Evolutionary conservation across 1,139 yeast genomes (phyloP).

Genomic region (Hemisphaericaspora xylofermentans): DNA sequence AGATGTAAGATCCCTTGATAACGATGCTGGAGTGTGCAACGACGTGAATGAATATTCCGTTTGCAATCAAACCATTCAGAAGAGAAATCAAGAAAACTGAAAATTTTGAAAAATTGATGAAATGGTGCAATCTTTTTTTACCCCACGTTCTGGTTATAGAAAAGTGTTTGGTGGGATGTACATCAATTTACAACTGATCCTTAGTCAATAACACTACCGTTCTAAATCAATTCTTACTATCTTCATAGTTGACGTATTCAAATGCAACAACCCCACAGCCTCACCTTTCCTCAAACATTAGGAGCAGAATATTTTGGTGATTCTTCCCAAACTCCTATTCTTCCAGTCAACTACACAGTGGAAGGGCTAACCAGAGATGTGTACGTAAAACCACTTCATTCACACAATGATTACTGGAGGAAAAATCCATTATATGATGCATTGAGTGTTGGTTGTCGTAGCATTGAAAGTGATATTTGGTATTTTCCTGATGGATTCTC

Average conservation of each 20-base stretch:
- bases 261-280: constrained; percentile 4
- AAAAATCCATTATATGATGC: constrained; percentile 62
- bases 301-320: constrained; percentile 12
- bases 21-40: too few relatives aligned
- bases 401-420: constrained; percentile 81
- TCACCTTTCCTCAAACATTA: constrained; percentile 1
- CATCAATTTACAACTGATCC: too few relatives aligned
- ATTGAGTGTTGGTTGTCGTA: constrained; percentile 53
- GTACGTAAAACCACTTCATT: constrained; percentile 53
- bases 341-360: constrained; percentile 18
- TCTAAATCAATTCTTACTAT: too few relatives aligned
- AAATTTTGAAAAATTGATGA: too few relatives aligned
- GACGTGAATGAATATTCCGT: too few relatives aligned
- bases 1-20: too few relatives aligned
- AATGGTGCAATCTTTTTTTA: too few relatives aligned
- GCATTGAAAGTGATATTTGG: constrained; percentile 78
- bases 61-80: too few relatives aligned
- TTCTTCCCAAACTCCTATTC: constrained; percentile 9
- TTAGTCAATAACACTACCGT: too few relatives aligned
- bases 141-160: too few relatives aligned
- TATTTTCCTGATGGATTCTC: constrained; percentile 31
- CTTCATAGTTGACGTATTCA: constrained; percentile 15
- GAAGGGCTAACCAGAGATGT: constrained; percentile 51
- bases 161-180: too few relatives aligned
- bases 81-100: too few relatives aligned